Base-by-base conservation (phyloP, 2,329 filamentous ascomycete species). In the Proliferodiscus dingleyae region DNA sequence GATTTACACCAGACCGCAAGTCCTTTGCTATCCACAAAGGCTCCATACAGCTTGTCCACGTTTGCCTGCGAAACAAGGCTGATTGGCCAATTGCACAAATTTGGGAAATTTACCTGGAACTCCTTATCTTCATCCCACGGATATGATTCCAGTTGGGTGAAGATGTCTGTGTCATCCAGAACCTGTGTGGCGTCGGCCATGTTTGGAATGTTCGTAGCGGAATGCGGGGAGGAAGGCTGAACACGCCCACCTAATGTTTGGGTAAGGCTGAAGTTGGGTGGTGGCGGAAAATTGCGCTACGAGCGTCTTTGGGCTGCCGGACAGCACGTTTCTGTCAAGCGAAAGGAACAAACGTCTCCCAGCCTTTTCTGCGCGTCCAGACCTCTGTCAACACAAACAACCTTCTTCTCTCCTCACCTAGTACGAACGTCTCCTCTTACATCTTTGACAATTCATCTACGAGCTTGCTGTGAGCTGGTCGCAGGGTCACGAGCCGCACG, bases 111-210 rank as follows among this genome's bases (percentile, higher is more conserved):
- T 60, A 80, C 80, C 67, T 86, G 80, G 59, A 87, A 89, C 52
- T 80, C 78, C 41, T 73, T 70, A 64, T 89, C 85, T 50, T 75
- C 74, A 49, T 73, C 72, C 84, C 84, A 89, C 15, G 77, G 73
- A 59, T 87, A 87, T 19, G 67, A 66, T 57, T 85, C 80, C 41
- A 88, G 76, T 50, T 81, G 75, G 46, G 70, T 66, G 62, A 79
- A 86, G 47, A 81, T 63, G 41, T 68, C 61, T 50, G 66, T 64
- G 43, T 71, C 38, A 23, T 55, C 44, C 8, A 15, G 56, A 46
- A 65, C 61, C 28, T 41, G 28, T 11, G 32, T 21, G 33, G 42
- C 4, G 43, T 57, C 48, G 10, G 43, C 44, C 4, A 50, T 41
- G 51, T 57, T 56, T 15, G 29, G 9, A 29, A 28, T 5, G 19